Conservation (phyloP, 2,329 filamentous ascomycete species). For the Penicillium sp. region DNA sequence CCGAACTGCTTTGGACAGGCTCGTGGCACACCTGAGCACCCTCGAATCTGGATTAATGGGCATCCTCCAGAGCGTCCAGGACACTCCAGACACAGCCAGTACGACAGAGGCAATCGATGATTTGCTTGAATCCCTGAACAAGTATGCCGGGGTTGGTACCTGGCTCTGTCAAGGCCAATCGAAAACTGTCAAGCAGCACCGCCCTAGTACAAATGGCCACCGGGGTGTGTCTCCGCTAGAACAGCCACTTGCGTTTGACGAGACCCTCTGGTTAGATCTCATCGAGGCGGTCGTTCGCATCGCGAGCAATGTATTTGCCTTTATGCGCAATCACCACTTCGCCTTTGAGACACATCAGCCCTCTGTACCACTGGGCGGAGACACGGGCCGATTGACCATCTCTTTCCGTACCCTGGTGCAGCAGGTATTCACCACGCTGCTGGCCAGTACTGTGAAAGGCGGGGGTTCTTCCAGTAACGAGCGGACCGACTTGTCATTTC, state of each 20-base stretch:
- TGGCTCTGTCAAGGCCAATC: slow-evolving; percentile 91
- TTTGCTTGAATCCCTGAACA: slow-evolving; percentile 70
- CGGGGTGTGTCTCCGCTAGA: slow-evolving; percentile 45
- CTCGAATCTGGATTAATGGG: slow-evolving; percentile 73
- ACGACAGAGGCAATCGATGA: slow-evolving; percentile 65
- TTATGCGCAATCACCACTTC: slow-evolving; percentile 42
- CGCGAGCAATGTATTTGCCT: slow-evolving; percentile 57
- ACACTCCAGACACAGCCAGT: slow-evolving; percentile 52
- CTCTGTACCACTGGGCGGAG: slow-evolving; percentile 14
- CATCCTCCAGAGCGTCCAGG: slow-evolving; percentile 57
- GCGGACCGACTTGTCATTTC: slow-evolving; percentile 64
- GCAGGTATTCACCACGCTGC: slow-evolving; percentile 79
- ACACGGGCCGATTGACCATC: slow-evolving; percentile 49
- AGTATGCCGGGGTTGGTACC: slow-evolving; percentile 86
- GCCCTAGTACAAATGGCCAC: slow-evolving; percentile 30
- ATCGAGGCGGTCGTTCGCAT: slow-evolving; percentile 58
- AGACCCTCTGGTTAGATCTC: slow-evolving; percentile 61
- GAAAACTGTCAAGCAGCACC: slow-evolving; percentile 48
- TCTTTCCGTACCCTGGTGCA: slow-evolving; percentile 77
- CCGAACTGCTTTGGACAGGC: slow-evolving; percentile 72
- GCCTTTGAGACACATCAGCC: slow-evolving; percentile 12
- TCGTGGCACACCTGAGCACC: slow-evolving; percentile 73
- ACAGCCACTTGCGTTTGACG: slow-evolving; percentile 54
- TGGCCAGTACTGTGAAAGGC: slow-evolving; percentile 62
- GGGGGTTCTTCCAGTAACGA: slow-evolving; percentile 27